Conservation (phyloP, 2,329 filamentous ascomycete genomes). For the Pseudogymnoascus sp. region DNA sequence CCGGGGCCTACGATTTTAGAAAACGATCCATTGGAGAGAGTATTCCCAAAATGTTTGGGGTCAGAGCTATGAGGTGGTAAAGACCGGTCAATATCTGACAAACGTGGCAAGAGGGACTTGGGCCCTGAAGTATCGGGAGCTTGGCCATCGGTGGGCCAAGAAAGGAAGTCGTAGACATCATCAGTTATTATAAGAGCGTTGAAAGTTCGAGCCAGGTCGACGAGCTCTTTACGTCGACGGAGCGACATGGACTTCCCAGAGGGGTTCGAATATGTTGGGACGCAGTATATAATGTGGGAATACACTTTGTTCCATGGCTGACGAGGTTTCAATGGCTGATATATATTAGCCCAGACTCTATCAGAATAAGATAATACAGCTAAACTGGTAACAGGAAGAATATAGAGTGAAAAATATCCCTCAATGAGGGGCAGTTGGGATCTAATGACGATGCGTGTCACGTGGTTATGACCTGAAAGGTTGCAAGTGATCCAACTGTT, state of each 20-base stretch:
- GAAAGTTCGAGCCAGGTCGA: constrained; percentile 52
- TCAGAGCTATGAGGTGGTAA: constrained; percentile 35
- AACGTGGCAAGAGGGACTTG: constrained; percentile 38
- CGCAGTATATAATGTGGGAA: constrained; percentile 59
- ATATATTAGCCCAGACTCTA: background rate
- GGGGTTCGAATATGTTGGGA: constrained; percentile 65
- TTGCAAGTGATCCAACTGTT: background rate
- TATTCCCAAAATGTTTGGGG: constrained; percentile 54
- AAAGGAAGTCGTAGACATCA: constrained; percentile 65
- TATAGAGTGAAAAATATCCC: background rate
- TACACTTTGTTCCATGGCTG: constrained; percentile 51
- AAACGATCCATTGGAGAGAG: constrained; percentile 59
- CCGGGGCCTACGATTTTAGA: constrained; percentile 60
- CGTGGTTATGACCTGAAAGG: background rate
- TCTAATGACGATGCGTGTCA: background rate
- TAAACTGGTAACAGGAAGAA: background rate
- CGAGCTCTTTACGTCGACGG: constrained; percentile 45
- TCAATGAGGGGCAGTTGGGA: background rate
- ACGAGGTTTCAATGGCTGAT: constrained; percentile 9
- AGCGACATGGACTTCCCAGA: constrained; percentile 57
- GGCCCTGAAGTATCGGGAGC: background rate
- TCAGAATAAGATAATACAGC: background rate
- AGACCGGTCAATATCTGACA: constrained; percentile 55
- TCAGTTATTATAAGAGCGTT: constrained; percentile 60
- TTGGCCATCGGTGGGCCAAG: constrained; percentile 40